These are phyloP conservation scores for Marasmius tenuissimus DNA, from an alignment of 1,284 basidiomycete species.

Conservation along the genomic window DNA sequence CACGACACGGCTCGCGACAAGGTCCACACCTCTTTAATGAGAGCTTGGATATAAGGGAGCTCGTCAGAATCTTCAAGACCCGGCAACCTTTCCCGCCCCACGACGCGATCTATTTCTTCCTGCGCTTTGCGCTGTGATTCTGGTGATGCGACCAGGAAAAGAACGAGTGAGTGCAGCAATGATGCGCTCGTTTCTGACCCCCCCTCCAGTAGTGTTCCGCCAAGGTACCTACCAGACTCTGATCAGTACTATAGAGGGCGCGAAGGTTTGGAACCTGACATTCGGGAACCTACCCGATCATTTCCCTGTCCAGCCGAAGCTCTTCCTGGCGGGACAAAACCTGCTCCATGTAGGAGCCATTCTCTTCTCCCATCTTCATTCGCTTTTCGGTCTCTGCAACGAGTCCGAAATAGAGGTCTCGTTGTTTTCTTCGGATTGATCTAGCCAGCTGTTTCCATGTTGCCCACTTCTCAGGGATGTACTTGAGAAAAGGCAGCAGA, in stretches of 20 bases:
- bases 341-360: slow-evolving; percentile 10
- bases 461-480: slow-evolving; percentile 27
- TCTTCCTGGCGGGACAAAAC: slow-evolving; percentile 5
- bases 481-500: slow-evolving; percentile 25
- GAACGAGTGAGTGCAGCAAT: slow-evolving; percentile 15
- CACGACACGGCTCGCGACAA: not conserved
- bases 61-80: slow-evolving; percentile 22
- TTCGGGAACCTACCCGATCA: slow-evolving; percentile 8
- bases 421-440: slow-evolving; percentile 19
- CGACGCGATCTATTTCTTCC: slow-evolving; percentile 27
- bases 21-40: slow-evolving; percentile 21
- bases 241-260: not conserved
- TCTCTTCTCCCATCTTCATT: slow-evolving; percentile 3
- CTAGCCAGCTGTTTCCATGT: slow-evolving; percentile 22
- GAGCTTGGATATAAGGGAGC: slow-evolving; percentile 28
- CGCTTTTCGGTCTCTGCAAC: slow-evolving; percentile 9
- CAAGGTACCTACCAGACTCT: slow-evolving; percentile 16
- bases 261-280: not conserved
- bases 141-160: slow-evolving; percentile 19
- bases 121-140: slow-evolving; percentile 25
- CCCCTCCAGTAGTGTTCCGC: slow-evolving; percentile 19
- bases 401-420: slow-evolving; percentile 19
- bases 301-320: slow-evolving; percentile 5
- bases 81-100: slow-evolving; percentile 23
- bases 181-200: slow-evolving; percentile 17